Evolutionary conservation across 169 alveolate genomes (phyloP), one percentile per base, ranked within the genome.

Genomic region (Plasmodium vivax): DNA sequence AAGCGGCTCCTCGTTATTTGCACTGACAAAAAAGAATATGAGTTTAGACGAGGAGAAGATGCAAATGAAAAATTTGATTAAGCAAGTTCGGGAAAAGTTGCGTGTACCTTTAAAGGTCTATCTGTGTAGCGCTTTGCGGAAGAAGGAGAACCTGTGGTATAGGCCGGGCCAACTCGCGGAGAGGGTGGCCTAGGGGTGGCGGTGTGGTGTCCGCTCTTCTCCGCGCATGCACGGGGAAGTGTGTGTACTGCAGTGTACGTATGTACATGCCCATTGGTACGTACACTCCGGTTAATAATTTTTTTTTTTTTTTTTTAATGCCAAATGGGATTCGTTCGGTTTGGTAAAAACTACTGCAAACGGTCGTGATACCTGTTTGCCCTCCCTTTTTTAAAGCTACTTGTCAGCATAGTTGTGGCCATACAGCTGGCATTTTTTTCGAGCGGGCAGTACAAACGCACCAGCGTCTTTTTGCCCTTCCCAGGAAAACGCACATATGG

Each of bases 1-100:
- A 14, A 87, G 93, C 47, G 93, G 93, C 9, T 87, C 93, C 54
- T 51, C 93, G 12, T 38, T 87, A 75, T 87, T 87, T 87, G 85
- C 87, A 10, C 38, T 87, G n/a, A 54, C 93, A 43, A 87, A 87
- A 54, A 87, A 77, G n/a, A 36, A 85, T 30, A 79, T 75, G 30
- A 54, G 71, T 87, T 47, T 58, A 77, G 14, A 75, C n/a, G 34
- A 12, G 6, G 81, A 87, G 71, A 87, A 77, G 45, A 47, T 14
- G 34, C n/a, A 47, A 32, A 38, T 87, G 32, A 77, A 87, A 87
- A 71, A 87, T 34, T 34, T 87, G 82, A 87, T 87, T 36, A 51
- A 77, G 19, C 62, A 87, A 16, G 73, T 79, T 36, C 34, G 41
- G 62, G 34, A 43, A 87, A 87, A 77, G 45, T 77, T 87, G 27